Evolutionary conservation across 1,284 basidiomycete genomes (phyloP).

Genomic region (Phellinidium pouzarii): DNA sequence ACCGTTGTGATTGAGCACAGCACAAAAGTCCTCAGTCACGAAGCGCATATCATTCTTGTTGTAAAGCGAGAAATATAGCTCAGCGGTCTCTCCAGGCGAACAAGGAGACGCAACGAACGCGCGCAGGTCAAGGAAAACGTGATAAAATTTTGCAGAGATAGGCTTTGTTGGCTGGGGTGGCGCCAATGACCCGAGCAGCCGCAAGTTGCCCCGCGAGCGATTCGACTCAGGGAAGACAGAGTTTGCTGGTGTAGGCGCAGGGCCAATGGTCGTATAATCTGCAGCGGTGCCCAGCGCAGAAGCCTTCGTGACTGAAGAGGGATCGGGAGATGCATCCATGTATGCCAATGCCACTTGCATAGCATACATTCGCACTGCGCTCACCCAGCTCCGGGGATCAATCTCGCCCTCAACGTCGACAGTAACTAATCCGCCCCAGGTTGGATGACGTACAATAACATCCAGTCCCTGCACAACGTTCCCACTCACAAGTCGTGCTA

Average conservation of each 20-base stretch:
- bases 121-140: slow-evolving; percentile 84
- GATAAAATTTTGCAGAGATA: slow-evolving; percentile 70
- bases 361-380: slow-evolving; percentile 82
- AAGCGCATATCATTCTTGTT: slow-evolving; percentile 80
- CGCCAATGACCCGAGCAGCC: slow-evolving; percentile 41
- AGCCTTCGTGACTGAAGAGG: slow-evolving; percentile 26
- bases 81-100: slow-evolving; percentile 83
- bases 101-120: slow-evolving; percentile 90
- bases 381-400: slow-evolving; percentile 73
- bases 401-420: slow-evolving; percentile 78
- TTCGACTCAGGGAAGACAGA: slow-evolving; percentile 59
- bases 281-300: slow-evolving; percentile 18
- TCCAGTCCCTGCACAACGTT: slow-evolving; percentile 92
- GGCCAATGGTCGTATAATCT: slow-evolving; percentile 23
- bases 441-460: slow-evolving; percentile 91
- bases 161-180: slow-evolving; percentile 32
- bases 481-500: slow-evolving; percentile 80
- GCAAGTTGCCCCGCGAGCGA: slow-evolving; percentile 41
- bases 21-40: slow-evolving; percentile 92
- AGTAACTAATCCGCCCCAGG: slow-evolving; percentile 81
- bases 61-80: slow-evolving; percentile 93
- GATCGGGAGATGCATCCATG: slow-evolving; percentile 50
- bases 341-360: slow-evolving; percentile 83
- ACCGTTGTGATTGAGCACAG: slow-evolving; percentile 87
- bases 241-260: slow-evolving; percentile 54